Base-by-base conservation (phyloP, 345 rosid genomes). In the Eucalyptus tenuipes region DNA sequence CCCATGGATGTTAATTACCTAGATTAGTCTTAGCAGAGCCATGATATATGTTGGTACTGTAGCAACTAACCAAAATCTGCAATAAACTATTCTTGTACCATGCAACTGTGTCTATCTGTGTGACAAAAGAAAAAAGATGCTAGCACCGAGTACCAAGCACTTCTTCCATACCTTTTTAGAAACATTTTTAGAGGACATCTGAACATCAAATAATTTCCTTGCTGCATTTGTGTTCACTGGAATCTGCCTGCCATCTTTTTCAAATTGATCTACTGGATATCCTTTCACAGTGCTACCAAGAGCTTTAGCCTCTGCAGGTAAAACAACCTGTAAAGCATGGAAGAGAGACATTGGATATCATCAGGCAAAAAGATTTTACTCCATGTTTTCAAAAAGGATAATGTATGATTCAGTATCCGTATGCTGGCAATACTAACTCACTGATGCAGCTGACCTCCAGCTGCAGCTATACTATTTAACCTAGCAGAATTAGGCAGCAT, bases 251-350 rank as follows among this genome's bases (percentile, higher is more conserved):
- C 99, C 98, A 93, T 98, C 99, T 90, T 97, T 98, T 93, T 98
- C 99, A 92, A 98, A 98, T 91, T 97, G 99, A 89, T 98, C 99
- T 71, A 97, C 96, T 9, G 99, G 96, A 92, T 97, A 97, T 92
- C 95, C 99, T 89, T 99, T 94, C 88, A 98, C 99, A 99, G 97
- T 93, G 89, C 99, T 99, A 90, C 99, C 99, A 92, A 98, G 93
- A 89, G 99, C 99, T 89, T 97, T 96, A 42, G 99, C 94, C 93
- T 98, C 99, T 89, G 99, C 97, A 88, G 99, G 98, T 89, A 98
- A 95, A 91, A 98, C 99, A 85, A 98, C 99, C 99, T 98, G 91
- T 88, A 49, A 92, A 50, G 33, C 86, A 55, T 50, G 87, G 87
- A 86, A 50, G 44, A 53, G 45, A 24, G 57, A 75, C 27, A 75